These are phyloP conservation scores for Durio zibethinus DNA, from an alignment of 345 rosid genomes.

Conservation along the genomic window DNA sequence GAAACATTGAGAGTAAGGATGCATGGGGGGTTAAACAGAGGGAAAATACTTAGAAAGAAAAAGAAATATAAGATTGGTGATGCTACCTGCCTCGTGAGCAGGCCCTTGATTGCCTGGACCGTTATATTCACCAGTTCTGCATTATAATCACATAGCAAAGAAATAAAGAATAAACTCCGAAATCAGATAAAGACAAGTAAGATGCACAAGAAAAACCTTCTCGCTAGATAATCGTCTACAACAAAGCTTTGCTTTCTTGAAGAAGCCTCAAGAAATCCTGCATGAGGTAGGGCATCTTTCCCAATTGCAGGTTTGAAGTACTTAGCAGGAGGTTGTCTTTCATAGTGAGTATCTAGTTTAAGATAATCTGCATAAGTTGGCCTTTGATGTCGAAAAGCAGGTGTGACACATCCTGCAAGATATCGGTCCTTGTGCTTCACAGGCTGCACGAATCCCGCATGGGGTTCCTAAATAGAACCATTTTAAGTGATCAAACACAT, in stretches of 20 bases:
- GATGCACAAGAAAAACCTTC: slow-evolving; percentile 6
- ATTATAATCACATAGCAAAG: background rate
- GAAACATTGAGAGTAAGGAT: background rate
- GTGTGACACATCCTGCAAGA: background rate
- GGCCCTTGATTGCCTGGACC: slow-evolving; percentile 7
- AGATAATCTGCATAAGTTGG: slow-evolving; percentile 4
- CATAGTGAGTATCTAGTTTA: background rate
- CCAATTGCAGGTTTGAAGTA: slow-evolving; percentile 8
- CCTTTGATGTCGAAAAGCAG: slow-evolving; percentile 5
- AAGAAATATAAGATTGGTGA: background rate
- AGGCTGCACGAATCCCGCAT: slow-evolving; percentile 22
- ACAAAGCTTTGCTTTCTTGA: background rate
- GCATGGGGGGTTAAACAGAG: background rate
- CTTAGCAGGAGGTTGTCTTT: slow-evolving; percentile 4
- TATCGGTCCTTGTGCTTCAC: background rate
- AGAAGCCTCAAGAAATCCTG: slow-evolving; percentile 17
- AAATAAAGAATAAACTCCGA: background rate
- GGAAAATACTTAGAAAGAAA: background rate
- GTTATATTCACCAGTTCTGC: slow-evolving; percentile 13
- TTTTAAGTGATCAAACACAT: slow-evolving; percentile 7
- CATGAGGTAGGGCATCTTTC: slow-evolving; percentile 19
- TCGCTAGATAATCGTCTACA: background rate
- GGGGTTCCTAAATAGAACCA: slow-evolving; percentile 24
- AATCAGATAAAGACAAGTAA: background rate
- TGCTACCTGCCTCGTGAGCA: slow-evolving; percentile 18